Percentiles rank a stretch among this genome's conserved stretches.
Evolutionary conservation across 768 basidiomycete species (phyloP).

Genomic region (Serendipita vermifera): DNA sequence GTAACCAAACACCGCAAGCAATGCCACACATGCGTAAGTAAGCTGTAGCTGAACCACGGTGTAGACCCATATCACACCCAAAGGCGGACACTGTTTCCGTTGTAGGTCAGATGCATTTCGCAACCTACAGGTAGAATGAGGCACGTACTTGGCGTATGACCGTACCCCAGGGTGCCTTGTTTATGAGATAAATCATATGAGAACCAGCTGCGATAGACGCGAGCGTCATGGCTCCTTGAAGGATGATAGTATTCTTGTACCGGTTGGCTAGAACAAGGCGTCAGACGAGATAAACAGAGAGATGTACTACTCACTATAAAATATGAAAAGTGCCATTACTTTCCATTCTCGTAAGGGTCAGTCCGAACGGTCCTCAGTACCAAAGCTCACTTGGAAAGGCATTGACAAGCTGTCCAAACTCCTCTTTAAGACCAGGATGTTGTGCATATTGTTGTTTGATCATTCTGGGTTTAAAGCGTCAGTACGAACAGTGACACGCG

Average conservation of each 20-base stretch:
- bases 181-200: not conserved
- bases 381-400: too few species aligned
- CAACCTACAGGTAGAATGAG: not conserved
- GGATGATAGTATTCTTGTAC: not conserved
- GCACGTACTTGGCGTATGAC: not conserved
- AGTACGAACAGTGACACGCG: not conserved
- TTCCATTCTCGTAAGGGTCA: too few species aligned
- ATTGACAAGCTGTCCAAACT: not conserved
- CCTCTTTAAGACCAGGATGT: not conserved
- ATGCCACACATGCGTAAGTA: not conserved
- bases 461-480: not conserved
- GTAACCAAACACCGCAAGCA: not conserved
- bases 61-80: conserved; percentile 5
- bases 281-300: not conserved
- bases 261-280: not conserved
- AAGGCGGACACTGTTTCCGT: not conserved
- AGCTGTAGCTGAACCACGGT: not conserved
- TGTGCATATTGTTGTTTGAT: conserved; percentile 6
- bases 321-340: conserved; percentile 1
- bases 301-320: not conserved
- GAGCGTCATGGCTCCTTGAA: not conserved
- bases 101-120: not conserved
- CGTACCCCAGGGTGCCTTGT: not conserved
- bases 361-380: too few species aligned
- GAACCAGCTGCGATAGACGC: not conserved